These are phyloP conservation scores for Cicer bijugum DNA, from an alignment of 306 rosid species.

Conservation along the genomic window DNA sequence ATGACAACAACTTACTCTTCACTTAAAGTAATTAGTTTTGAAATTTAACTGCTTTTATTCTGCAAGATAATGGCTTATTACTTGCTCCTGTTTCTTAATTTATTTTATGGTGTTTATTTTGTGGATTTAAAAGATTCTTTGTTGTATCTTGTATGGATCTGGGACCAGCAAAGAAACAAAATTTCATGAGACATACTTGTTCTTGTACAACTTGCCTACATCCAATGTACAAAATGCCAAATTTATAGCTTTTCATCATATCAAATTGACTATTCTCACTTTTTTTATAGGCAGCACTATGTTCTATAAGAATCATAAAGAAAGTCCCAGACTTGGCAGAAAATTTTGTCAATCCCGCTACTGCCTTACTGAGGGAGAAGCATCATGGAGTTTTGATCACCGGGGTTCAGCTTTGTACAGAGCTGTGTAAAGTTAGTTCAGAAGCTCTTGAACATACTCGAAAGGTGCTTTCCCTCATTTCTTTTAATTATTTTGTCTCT, in stretches of 20 bases:
- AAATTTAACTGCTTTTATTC: constrained; percentile 27
- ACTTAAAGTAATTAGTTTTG: constrained; percentile 22
- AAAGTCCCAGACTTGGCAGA: constrained; percentile 99
- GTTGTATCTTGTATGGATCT: constrained; percentile 15
- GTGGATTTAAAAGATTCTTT: constrained; percentile 2
- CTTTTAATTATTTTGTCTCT: constrained; percentile 23
- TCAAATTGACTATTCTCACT: constrained; percentile 51
- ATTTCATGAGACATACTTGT: constrained; percentile 2
- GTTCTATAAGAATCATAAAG: constrained; percentile 91
- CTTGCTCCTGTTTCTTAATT: constrained; percentile 37
- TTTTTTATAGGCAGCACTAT: constrained; percentile 84
- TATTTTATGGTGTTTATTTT: constrained; percentile 17
- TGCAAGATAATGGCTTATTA: constrained; percentile 34
- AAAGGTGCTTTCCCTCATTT: constrained; percentile 61
- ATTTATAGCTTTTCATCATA: neutral
- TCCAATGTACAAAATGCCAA: neutral
- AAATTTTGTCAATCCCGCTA: constrained; percentile 87
- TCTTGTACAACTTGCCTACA: constrained; percentile 1
- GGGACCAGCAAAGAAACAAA: constrained; percentile 30
- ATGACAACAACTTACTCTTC: constrained; percentile 29
- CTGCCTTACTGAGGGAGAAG: constrained; percentile 87
- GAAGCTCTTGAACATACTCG: constrained; percentile 91
- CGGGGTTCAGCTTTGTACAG: constrained; percentile 97
- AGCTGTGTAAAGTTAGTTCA: constrained; percentile 76
- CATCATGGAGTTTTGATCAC: constrained; percentile 98